phyloP scores from a whole-genome alignment of 2,329 filamentous ascomycete genomes.

The Lachnellula cervina region DNA sequence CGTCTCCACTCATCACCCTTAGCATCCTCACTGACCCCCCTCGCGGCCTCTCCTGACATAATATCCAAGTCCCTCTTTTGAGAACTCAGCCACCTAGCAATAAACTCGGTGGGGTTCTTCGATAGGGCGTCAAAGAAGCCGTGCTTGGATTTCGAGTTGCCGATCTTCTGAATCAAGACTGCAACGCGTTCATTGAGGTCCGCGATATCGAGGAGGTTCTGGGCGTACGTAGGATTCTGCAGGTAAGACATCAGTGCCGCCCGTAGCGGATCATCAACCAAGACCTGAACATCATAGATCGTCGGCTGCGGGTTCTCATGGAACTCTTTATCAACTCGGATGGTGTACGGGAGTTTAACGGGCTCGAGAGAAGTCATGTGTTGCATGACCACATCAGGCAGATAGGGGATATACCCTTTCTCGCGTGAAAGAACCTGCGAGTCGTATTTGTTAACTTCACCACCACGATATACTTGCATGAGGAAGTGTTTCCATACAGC shows the following conservation, averaged over 20 bases:
- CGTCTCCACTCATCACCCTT: constrained; percentile 65
- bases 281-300: constrained; percentile 83
- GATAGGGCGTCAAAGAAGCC: constrained; percentile 76
- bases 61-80: constrained; percentile 58
- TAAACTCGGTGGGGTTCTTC: constrained; percentile 77
- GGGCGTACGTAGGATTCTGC: constrained; percentile 64
- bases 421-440: constrained; percentile 67
- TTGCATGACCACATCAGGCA: constrained; percentile 72
- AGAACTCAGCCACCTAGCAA: constrained; percentile 82
- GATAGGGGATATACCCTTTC: constrained; percentile 76
- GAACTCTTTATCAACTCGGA: constrained; percentile 83
- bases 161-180: constrained; percentile 73
- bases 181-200: constrained; percentile 81
- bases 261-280: constrained; percentile 76
- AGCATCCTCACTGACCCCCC: constrained; percentile 53
- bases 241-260: constrained; percentile 60
- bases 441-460: constrained; percentile 2
- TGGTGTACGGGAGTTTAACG: constrained; percentile 82
- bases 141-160: constrained; percentile 83
- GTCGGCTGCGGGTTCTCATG: constrained; percentile 71
- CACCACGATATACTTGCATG: not conserved
- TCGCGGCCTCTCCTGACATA: constrained; percentile 31
- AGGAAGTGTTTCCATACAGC: constrained; percentile 51
- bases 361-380: constrained; percentile 79
- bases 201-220: constrained; percentile 70